Evolutionary conservation across 2,329 filamentous ascomycete genomes (phyloP).

Genomic region (Phialophora macrospora): DNA sequence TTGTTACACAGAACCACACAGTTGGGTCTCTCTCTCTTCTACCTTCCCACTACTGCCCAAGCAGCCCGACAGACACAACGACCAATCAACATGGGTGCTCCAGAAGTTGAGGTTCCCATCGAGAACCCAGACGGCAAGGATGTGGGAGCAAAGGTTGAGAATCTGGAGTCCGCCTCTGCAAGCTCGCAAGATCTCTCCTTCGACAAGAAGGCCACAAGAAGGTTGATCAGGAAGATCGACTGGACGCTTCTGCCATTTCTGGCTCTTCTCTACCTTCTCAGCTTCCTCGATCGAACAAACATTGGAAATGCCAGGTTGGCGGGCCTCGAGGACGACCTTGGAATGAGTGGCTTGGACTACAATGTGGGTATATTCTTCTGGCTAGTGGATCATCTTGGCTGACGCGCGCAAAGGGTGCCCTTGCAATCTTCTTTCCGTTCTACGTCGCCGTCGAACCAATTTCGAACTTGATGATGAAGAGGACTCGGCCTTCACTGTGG

Average conservation of each 20-base stretch:
- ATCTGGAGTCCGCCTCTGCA: slow-evolving; percentile 37
- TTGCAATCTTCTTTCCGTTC: slow-evolving; percentile 35
- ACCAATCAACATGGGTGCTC: slow-evolving; percentile 19
- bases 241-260: slow-evolving; percentile 50
- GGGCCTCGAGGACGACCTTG: slow-evolving; percentile 50
- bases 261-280: slow-evolving; percentile 67
- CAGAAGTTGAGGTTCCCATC: slow-evolving; percentile 25
- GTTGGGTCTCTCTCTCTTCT: neutral
- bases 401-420: slow-evolving; percentile 40
- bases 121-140: slow-evolving; percentile 15
- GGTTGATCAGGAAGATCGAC: slow-evolving; percentile 42
- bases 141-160: slow-evolving; percentile 30
- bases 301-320: slow-evolving; percentile 55
- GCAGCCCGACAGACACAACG: neutral
- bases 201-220: slow-evolving; percentile 33
- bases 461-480: slow-evolving; percentile 44
- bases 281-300: slow-evolving; percentile 55
- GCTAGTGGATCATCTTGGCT: neutral
- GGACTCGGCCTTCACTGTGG: slow-evolving; percentile 28
- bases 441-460: slow-evolving; percentile 43
- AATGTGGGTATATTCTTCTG: slow-evolving; percentile 39
- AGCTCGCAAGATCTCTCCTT: slow-evolving; percentile 37
- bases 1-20: slow-evolving; percentile 12
- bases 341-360: slow-evolving; percentile 53
- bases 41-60: neutral